Conservation (phyloP, 1,284 basidiomycete species). For the Cystobasidiaceae sp. region DNA sequence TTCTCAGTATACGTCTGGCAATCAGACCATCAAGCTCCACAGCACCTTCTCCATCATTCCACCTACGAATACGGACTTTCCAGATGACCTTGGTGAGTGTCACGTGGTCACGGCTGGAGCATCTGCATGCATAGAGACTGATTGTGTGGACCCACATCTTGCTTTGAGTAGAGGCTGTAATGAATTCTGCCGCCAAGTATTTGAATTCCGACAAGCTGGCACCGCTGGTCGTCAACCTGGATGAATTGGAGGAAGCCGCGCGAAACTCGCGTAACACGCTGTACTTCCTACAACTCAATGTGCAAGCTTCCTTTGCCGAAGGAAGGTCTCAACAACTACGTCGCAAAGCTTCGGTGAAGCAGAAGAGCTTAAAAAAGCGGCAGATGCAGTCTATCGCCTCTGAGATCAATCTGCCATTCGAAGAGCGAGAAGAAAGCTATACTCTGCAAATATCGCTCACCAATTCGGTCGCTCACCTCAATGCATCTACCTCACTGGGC, state of each 20-base stretch:
- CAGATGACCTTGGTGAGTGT: constrained; percentile 2
- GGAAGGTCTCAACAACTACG: background rate
- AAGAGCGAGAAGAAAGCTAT: constrained; percentile 62
- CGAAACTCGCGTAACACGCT: background rate
- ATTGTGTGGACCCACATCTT: background rate
- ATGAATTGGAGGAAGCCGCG: background rate
- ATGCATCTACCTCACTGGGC: constrained; percentile 67
- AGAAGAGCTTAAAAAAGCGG: background rate
- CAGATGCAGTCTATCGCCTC: constrained; percentile 42
- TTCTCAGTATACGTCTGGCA: background rate
- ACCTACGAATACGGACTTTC: background rate
- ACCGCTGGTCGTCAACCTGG: background rate
- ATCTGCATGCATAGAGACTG: background rate
- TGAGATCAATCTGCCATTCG: constrained; percentile 57
- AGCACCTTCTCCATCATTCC: background rate
- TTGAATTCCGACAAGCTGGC: background rate
- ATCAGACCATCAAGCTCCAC: background rate
- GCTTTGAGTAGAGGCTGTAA: no score
- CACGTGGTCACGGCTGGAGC: background rate
- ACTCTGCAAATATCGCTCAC: constrained; percentile 47
- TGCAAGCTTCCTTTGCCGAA: background rate
- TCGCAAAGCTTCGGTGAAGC: constrained; percentile 2
- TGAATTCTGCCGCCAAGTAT: background rate
- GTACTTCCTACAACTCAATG: no score
- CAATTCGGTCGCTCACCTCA: constrained; percentile 50